These are phyloP conservation scores for Mycena metata DNA, from an alignment of 768 basidiomycete species.

Conservation along the genomic window DNA sequence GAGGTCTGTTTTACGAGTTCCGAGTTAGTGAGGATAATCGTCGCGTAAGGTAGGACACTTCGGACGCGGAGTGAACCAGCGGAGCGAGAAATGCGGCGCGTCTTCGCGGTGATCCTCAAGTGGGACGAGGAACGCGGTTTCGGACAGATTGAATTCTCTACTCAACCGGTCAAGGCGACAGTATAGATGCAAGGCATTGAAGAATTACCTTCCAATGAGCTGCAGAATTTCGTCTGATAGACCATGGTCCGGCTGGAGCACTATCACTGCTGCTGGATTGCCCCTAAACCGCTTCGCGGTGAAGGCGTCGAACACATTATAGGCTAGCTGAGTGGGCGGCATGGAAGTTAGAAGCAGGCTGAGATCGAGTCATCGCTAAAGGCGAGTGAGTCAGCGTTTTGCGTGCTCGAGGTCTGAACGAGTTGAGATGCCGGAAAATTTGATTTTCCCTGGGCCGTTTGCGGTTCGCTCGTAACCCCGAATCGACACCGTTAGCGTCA, in stretches of 20 bases:
- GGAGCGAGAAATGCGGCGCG: conserved; percentile 34
- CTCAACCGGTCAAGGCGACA: not conserved
- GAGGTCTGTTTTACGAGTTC: conserved; percentile 2
- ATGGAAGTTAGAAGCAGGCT: not conserved
- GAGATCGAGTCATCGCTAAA: not conserved
- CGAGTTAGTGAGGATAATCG: not conserved
- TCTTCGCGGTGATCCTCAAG: conserved; percentile 32
- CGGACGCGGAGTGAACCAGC: conserved; percentile 36
- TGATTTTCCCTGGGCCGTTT: no score
- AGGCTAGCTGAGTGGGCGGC: conserved; percentile 19
- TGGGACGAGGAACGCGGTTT: conserved; percentile 35
- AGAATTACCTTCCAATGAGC: conserved; percentile 29
- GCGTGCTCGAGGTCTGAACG: no score
- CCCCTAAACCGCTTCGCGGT: conserved; percentile 25
- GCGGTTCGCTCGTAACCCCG: no score
- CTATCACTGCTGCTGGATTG: conserved; percentile 31
- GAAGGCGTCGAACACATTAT: conserved; percentile 34
- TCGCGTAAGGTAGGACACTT: not conserved
- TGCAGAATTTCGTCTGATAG: conserved; percentile 29
- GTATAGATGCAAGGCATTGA: not conserved
- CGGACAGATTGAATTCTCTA: conserved; percentile 37
- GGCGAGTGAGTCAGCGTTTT: no score
- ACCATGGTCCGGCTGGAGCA: conserved; percentile 36
- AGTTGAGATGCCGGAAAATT: no score
- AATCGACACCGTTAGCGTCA: no score